Conservation (phyloP, 1,284 basidiomycete genomes). For the Filobasidium uniguttulatum region DNA sequence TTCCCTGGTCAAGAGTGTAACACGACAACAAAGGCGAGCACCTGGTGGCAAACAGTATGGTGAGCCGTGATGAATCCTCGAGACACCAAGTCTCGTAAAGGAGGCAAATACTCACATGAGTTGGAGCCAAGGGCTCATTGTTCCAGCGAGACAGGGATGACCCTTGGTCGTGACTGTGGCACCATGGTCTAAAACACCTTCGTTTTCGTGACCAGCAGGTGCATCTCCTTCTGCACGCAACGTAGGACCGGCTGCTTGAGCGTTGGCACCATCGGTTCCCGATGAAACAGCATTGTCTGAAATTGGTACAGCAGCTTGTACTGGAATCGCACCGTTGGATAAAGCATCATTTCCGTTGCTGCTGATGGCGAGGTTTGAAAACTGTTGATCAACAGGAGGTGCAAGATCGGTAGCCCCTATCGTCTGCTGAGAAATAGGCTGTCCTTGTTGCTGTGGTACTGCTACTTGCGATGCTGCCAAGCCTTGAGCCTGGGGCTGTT, state of each 20-base stretch:
- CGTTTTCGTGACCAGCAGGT: conserved; percentile 2
- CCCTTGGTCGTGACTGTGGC: conserved; percentile 13
- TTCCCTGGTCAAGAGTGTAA: conserved; percentile 62
- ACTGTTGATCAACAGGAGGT: conserved; percentile 3
- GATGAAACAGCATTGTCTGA: no score
- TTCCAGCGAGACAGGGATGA: conserved; percentile 22
- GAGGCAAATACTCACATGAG: conserved; percentile 29
- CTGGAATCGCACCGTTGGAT: conserved; percentile 1
- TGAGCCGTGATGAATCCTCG: not conserved
- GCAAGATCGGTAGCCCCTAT: not conserved
- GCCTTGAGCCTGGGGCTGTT: conserved; percentile 1
- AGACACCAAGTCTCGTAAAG: not conserved
- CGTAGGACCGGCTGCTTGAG: not conserved
- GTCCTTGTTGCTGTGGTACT: not conserved
- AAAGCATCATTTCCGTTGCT: not conserved
- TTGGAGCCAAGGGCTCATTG: conserved; percentile 38
- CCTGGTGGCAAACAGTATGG: conserved; percentile 18
- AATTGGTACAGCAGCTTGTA: no score
- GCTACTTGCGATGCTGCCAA: conserved; percentile 6
- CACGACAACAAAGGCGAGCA: conserved; percentile 76
- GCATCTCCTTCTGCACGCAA: not conserved
- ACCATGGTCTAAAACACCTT: conserved; percentile 4
- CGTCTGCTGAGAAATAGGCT: not conserved
- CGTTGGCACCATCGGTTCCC: no score
- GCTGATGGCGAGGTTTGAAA: not conserved